Evolutionary conservation across 2,329 filamentous ascomycete genomes (phyloP).

Genomic region (Escovopsis sp.): DNA sequence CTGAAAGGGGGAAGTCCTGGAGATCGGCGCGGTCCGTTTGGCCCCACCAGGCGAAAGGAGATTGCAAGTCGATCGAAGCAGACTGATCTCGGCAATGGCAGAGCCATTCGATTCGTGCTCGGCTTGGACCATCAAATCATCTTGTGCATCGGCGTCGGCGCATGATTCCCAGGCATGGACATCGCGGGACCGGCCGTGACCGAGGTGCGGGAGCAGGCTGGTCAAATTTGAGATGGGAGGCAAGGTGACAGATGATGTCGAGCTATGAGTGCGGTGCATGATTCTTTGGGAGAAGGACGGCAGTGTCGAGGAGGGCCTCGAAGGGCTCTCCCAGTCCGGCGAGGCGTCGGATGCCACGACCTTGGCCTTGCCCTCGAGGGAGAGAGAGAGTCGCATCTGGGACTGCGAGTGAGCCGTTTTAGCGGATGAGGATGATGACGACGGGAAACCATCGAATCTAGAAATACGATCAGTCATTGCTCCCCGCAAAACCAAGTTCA

Average conservation of each 20-base stretch:
- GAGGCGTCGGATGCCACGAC: constrained; percentile 56
- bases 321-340: constrained; percentile 40
- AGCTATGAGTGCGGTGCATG: constrained; percentile 58
- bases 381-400: constrained; percentile 66
- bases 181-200: constrained; percentile 66
- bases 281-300: constrained; percentile 33
- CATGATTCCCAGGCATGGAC: constrained; percentile 85
- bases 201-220: constrained; percentile 37
- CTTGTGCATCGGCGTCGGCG: constrained; percentile 65
- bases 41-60: constrained; percentile 39
- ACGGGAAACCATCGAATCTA: constrained; percentile 30
- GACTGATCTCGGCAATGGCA: constrained; percentile 65
- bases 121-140: constrained; percentile 66
- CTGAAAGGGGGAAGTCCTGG: constrained; percentile 17
- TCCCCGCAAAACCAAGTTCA: neutral
- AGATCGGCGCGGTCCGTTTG: constrained; percentile 46
- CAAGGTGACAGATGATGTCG: constrained; percentile 43
- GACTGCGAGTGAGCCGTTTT: constrained; percentile 27
- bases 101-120: constrained; percentile 70
- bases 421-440: constrained; percentile 27
- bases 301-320: constrained; percentile 31
- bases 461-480: neutral
- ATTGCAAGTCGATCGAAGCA: constrained; percentile 55
- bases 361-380: constrained; percentile 81
- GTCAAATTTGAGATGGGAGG: constrained; percentile 40